These are phyloP conservation scores for Prunus mira DNA, from an alignment of 306 rosid species.

Conservation along the genomic window DNA sequence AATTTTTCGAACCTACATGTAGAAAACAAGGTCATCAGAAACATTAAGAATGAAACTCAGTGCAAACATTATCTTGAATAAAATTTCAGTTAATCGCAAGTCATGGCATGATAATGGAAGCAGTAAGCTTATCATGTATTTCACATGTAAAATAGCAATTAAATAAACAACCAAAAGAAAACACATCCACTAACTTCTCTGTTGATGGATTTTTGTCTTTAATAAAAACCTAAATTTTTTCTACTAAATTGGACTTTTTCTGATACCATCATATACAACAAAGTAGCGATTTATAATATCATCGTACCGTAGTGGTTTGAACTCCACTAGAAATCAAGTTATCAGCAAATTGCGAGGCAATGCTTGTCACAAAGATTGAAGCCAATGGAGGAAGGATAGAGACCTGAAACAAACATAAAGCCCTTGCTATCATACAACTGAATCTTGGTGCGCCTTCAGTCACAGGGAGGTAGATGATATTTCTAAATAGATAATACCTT, in stretches of 20 bases:
- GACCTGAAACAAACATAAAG: constrained; percentile 52
- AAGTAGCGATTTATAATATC: not conserved
- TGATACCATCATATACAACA: not conserved
- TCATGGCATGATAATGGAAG: not conserved
- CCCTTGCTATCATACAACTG: not conserved
- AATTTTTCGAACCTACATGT: constrained; percentile 81
- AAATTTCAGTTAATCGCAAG: not conserved
- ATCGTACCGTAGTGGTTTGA: constrained; percentile 72
- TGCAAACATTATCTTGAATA: not conserved
- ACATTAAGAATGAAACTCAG: not conserved
- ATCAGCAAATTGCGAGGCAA: constrained; percentile 87
- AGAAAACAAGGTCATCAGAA: constrained; percentile 9
- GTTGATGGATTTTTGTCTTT: not conserved
- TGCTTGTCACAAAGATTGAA: constrained; percentile 63
- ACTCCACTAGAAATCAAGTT: constrained; percentile 82
- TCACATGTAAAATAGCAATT: not conserved
- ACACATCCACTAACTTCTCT: not conserved
- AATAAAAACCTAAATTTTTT: not conserved
- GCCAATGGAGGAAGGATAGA: constrained; percentile 94
- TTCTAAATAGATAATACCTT: not conserved
- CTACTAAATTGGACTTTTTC: not conserved
- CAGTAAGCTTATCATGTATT: not conserved
- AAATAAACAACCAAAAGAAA: not conserved
- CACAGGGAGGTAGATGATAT: not conserved
- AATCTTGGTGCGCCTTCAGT: not conserved